Evolutionary conservation across 106 monocot genomes (phyloP).

Genomic region (Iris macrosiphon): DNA sequence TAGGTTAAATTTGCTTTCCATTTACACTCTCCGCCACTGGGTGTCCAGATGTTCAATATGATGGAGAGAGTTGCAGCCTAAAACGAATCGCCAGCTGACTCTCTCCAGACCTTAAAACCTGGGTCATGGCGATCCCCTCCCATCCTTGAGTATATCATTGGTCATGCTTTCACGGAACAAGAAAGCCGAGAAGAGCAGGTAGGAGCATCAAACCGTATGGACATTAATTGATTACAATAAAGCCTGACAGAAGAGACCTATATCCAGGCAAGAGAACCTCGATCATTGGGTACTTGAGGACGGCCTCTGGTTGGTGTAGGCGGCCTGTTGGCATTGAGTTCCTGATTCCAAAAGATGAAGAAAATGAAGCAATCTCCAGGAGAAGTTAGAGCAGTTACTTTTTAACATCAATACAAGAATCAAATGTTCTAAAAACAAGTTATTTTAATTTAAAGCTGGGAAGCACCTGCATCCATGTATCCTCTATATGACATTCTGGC

Average conservation of each 20-base stretch:
- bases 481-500: slow-evolving; percentile 84
- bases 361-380: slow-evolving; percentile 3
- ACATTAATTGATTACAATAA: slow-evolving; percentile 2
- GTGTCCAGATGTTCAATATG: background rate
- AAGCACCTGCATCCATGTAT: slow-evolving; percentile 99
- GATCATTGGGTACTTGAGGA: slow-evolving; percentile 74
- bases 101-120: background rate
- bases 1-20: slow-evolving; percentile 1
- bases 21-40: background rate
- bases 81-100: background rate
- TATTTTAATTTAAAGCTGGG: background rate
- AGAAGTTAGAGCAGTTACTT: too few species aligned
- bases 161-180: background rate
- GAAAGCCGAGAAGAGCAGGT: background rate
- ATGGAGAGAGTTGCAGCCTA: slow-evolving; percentile 5
- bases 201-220: background rate
- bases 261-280: slow-evolving; percentile 90
- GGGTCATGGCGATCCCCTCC: background rate
- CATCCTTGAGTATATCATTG: slow-evolving; percentile 1
- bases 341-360: slow-evolving; percentile 31
- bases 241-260: slow-evolving; percentile 10
- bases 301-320: slow-evolving; percentile 93
- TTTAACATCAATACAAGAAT: too few species aligned
- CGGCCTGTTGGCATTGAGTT: slow-evolving; percentile 96
- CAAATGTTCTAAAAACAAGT: too few species aligned